These are phyloP conservation scores for Arthroderma sp. DNA, from an alignment of 2,329 filamentous ascomycete species.

Conservation along the genomic window DNA sequence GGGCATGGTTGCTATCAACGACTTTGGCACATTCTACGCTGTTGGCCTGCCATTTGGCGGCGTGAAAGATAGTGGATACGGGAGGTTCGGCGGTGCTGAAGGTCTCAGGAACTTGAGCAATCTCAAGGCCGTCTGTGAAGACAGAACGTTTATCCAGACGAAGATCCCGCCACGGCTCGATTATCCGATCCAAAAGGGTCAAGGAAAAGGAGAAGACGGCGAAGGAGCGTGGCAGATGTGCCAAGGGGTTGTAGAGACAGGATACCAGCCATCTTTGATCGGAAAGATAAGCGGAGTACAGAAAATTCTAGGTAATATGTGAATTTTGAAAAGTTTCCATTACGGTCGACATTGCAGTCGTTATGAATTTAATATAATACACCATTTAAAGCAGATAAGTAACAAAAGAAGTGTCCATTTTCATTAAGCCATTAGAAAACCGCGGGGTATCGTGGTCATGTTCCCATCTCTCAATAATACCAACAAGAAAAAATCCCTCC, in stretches of 20 bases:
- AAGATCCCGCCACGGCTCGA: constrained; percentile 67
- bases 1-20: constrained; percentile 90
- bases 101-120: constrained; percentile 78
- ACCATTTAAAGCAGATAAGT: background rate
- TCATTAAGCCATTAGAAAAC: background rate
- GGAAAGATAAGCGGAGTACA: constrained; percentile 30
- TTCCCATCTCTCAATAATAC: background rate
- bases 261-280: constrained; percentile 34
- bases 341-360: background rate
- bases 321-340: constrained; percentile 8
- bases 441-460: background rate
- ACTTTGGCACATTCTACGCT: constrained; percentile 88
- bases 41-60: constrained; percentile 92
- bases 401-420: background rate
- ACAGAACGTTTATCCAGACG: constrained; percentile 55
- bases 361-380: background rate
- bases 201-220: constrained; percentile 41
- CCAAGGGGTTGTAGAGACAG: constrained; percentile 36
- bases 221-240: constrained; percentile 48
- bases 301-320: constrained; percentile 31
- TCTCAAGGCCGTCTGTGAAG: constrained; percentile 71
- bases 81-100: constrained; percentile 82
- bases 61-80: constrained; percentile 79
- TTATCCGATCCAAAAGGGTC: constrained; percentile 63
- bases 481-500: background rate